Evolutionary conservation across 805 yeast genomes (phyloP).

Genomic region (Ogataea methanolica): DNA sequence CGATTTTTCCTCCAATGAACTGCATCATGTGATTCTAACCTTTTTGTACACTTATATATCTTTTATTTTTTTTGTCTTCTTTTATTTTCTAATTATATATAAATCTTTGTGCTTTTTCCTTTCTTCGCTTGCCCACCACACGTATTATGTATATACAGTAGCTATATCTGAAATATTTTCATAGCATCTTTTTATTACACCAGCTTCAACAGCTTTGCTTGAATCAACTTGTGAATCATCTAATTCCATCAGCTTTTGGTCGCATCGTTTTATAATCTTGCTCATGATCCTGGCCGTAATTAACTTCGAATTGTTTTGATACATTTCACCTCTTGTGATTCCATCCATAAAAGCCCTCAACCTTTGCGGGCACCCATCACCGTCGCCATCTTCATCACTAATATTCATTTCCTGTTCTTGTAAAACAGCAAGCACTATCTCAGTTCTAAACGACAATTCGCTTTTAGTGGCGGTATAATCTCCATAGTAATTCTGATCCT

Average conservation of each 20-base stretch:
- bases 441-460: slow-evolving; percentile 65
- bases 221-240: slow-evolving; percentile 6
- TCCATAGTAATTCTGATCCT: slow-evolving; percentile 54
- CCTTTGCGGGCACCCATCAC: slow-evolving; percentile 25
- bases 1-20: too few relatives aligned
- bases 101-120: neutral
- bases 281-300: slow-evolving; percentile 32
- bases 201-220: slow-evolving; percentile 14
- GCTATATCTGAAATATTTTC: slow-evolving; percentile 3
- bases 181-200: slow-evolving; percentile 16
- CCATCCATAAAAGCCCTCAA: slow-evolving; percentile 43
- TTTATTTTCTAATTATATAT: neutral
- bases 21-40: neutral
- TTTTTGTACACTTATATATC: neutral
- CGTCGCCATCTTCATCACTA: slow-evolving; percentile 2
- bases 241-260: neutral
- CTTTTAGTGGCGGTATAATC: slow-evolving; percentile 61
- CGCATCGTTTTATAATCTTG: slow-evolving; percentile 13
- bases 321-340: slow-evolving; percentile 39
- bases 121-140: neutral
- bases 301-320: slow-evolving; percentile 27
- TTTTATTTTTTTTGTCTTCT: neutral
- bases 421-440: slow-evolving; percentile 64
- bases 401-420: slow-evolving; percentile 29
- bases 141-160: neutral